Conservation (phyloP, 305 asterid species). For the Andrographis paniculata region DNA sequence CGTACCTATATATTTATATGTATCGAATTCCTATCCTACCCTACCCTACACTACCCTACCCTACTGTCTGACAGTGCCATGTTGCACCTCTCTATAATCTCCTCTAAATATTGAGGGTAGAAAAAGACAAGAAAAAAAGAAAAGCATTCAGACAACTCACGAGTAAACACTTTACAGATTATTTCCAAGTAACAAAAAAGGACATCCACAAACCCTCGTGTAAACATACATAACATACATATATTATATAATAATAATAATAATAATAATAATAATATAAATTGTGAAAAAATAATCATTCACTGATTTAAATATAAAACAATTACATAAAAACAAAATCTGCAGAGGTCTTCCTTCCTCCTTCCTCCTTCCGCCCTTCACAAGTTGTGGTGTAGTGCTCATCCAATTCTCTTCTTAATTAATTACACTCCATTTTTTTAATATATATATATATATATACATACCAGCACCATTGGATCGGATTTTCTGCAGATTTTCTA, state of each 20-base stretch:
- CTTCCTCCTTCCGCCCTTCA: too few species aligned
- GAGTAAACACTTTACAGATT: constrained; percentile 41
- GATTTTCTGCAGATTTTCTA: too few species aligned
- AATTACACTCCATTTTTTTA: not conserved
- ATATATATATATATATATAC: not conserved
- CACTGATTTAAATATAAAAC: constrained; percentile 21
- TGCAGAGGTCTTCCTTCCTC: too few species aligned
- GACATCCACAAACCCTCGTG: constrained; percentile 53
- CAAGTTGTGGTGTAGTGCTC: constrained; percentile 72
- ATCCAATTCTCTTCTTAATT: constrained; percentile 33
- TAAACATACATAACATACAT: constrained; percentile 5
- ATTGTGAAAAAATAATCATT: not conserved
- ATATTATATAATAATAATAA: constrained; percentile 9
- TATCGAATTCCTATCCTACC: too few species aligned
- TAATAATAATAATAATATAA: not conserved
- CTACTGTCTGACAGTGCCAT: constrained; percentile 17
- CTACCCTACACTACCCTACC: constrained; percentile 31
- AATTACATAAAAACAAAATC: constrained; percentile 35
- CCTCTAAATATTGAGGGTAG: constrained; percentile 1
- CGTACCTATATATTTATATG: too few species aligned
- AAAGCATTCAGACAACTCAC: constrained; percentile 32
- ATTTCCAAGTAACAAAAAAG: constrained; percentile 48
- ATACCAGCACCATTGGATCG: too few species aligned
- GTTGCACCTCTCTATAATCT: constrained; percentile 15
- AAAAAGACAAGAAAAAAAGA: not conserved